Conservation (phyloP, 2,329 filamentous ascomycete genomes). For the Claviceps maximensis region DNA sequence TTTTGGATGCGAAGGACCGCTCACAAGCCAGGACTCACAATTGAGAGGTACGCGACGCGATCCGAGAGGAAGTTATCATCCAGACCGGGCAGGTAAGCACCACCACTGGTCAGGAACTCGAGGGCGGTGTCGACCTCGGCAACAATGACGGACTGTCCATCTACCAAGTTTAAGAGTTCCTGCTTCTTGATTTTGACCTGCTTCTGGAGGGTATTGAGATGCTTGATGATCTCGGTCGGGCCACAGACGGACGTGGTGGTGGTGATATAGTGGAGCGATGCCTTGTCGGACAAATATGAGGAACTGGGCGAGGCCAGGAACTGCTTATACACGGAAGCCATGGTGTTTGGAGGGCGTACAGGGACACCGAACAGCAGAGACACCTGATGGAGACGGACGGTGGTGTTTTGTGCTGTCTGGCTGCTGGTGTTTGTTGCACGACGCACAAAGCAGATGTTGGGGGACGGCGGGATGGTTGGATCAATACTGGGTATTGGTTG, state of each 20-base stretch:
- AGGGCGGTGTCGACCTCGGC: slow-evolving; percentile 73
- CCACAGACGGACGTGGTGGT: slow-evolving; percentile 66
- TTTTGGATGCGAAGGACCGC: too few species aligned
- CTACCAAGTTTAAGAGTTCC: slow-evolving; percentile 59
- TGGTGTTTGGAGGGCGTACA: slow-evolving; percentile 11
- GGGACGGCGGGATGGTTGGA: too few species aligned
- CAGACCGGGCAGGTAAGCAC: slow-evolving; percentile 72
- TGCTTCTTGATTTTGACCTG: slow-evolving; percentile 75
- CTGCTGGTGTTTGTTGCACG: too few species aligned
- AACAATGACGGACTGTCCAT: slow-evolving; percentile 59
- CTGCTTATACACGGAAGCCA: slow-evolving; percentile 49
- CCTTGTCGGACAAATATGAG: slow-evolving; percentile 49
- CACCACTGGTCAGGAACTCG: slow-evolving; percentile 70
- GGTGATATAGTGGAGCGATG: slow-evolving; percentile 76
- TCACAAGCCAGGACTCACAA: slow-evolving; percentile 49
- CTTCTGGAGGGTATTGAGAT: slow-evolving; percentile 57
- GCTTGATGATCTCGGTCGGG: slow-evolving; percentile 66
- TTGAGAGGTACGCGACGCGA: slow-evolving; percentile 61
- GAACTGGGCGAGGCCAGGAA: slow-evolving; percentile 57
- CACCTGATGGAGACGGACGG: background rate
- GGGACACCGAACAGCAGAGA: background rate
- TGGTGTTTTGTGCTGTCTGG: background rate
- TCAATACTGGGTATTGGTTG: background rate
- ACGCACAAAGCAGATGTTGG: too few species aligned
- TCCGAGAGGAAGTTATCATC: slow-evolving; percentile 92